Evolutionary conservation across 2,329 filamentous ascomycete genomes (phyloP), one percentile per base, ranked within the genome.

Genomic region (Penicillium sp.): DNA sequence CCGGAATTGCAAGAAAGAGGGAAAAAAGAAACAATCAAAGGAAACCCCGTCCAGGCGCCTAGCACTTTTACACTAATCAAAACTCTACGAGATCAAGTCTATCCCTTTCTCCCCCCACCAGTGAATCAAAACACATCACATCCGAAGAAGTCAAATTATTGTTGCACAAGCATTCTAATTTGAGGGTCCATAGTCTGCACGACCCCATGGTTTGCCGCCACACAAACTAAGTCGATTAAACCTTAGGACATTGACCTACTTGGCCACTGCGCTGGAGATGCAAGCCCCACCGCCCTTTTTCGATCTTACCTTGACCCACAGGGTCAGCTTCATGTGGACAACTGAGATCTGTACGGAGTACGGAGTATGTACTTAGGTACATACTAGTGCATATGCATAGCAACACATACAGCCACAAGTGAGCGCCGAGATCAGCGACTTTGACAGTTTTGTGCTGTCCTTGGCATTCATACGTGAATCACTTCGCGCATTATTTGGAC

Each of bases 181-280:
- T 29, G 6, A 38, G 23, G n/a, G 13, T 36, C 30, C 26, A 23
- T 27, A n/a, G 36, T 38, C 9, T 7, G 14, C 19, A 27, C 13
- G 36, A 18, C 30, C 29, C 32, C 40, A 44, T 51, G 16, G 9
- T 19, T 46, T 18, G 26, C 41, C 35, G 35, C 35, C 35, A 38
- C 16, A 23, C 16, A 18, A 19, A 18, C 8, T 10, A 38, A 38
- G 3, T 38, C 2, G n/a, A 32, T 41, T 13, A 34, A 9, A 16
- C 18, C 2, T 48, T 23, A 11, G 30, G 32, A 9, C 8, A n/a
- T 42, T 34, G 30, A 43, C 23, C 26, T 27, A 18, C 32, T 51
- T 51, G 51, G 34, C 32, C 9, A 32, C n/a, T 32, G 35, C 35
- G 43, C 54, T 39, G 46, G 38, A 47, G 38, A 52, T 39, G 18